A percentile compares a stretch with the other conserved stretches of the same genome.
Conservation (phyloP, 1,284 basidiomycete genomes). For the Cystobasidium sp. region DNA sequence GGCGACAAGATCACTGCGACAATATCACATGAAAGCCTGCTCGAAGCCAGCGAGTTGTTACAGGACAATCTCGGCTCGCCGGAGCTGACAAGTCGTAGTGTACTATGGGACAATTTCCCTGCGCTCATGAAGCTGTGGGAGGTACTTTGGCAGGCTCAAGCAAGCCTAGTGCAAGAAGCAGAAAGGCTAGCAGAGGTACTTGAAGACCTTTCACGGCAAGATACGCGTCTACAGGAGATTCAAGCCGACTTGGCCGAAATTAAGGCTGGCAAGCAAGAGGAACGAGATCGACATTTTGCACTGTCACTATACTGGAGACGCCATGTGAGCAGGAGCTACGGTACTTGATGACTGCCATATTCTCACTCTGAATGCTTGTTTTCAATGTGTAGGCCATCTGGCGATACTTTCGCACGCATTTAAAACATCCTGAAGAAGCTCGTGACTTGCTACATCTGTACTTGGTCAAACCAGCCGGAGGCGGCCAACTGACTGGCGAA, state of each 20-base stretch:
- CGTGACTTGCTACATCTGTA: slow-evolving; percentile 28
- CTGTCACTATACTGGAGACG: slow-evolving; percentile 23
- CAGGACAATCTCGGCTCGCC: slow-evolving; percentile 17
- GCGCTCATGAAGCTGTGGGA: slow-evolving; percentile 24
- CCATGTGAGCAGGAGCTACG: slow-evolving; percentile 7
- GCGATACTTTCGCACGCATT: slow-evolving; percentile 18
- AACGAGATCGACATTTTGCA: slow-evolving; percentile 12
- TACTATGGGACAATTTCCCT: slow-evolving; percentile 21
- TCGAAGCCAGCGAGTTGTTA: slow-evolving; percentile 9
- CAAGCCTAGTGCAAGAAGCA: slow-evolving; percentile 16
- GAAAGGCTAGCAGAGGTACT: not conserved
- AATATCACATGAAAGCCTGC: slow-evolving; percentile 14
- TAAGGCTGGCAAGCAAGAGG: slow-evolving; percentile 9
- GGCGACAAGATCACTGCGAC: not conserved
- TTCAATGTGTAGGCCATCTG: slow-evolving; percentile 11
- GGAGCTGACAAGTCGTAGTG: slow-evolving; percentile 1
- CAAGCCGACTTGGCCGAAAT: slow-evolving; percentile 13
- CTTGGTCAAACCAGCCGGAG: slow-evolving; percentile 23
- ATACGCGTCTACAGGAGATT: not conserved
- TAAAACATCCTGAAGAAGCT: slow-evolving; percentile 10
- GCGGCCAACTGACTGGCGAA: slow-evolving; percentile 8
- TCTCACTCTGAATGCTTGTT: not conserved
- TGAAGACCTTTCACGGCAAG: not conserved
- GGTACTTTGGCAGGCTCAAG: slow-evolving; percentile 20
- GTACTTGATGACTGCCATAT: not conserved